Evolutionary conservation across 1,284 basidiomycete species (phyloP).

Genomic region (Ceratobasidium sp.): DNA sequence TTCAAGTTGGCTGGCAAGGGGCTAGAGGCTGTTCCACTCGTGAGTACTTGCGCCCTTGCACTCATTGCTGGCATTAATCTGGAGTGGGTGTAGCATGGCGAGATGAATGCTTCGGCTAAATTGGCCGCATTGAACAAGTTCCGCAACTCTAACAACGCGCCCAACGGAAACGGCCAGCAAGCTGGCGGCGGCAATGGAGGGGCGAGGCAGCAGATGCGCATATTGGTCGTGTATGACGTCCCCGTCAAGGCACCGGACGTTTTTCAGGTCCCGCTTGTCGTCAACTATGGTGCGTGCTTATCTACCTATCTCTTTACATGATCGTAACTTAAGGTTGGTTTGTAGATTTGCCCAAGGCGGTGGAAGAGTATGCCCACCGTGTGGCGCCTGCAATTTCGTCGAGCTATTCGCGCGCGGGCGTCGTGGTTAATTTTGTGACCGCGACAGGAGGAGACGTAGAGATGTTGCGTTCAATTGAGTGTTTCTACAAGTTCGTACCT

Average conservation of each 20-base stretch:
- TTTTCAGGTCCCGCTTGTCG: conserved; percentile 87
- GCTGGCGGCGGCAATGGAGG: conserved; percentile 47
- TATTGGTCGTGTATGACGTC: conserved; percentile 91
- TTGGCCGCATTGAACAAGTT: conserved; percentile 84
- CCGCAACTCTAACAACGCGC: conserved; percentile 61
- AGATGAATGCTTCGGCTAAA: conserved; percentile 85
- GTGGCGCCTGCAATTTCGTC: conserved; percentile 84
- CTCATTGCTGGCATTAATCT: not conserved
- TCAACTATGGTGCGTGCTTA: conserved; percentile 80
- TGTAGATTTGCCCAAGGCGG: conserved; percentile 89
- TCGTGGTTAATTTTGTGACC: conserved; percentile 94
- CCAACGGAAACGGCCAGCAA: conserved; percentile 1
- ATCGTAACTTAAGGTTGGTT: conserved; percentile 43
- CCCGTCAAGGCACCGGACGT: conserved; percentile 90
- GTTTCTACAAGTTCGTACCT: conserved; percentile 85
- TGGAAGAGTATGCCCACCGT: conserved; percentile 89
- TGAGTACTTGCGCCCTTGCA: conserved; percentile 56
- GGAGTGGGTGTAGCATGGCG: conserved; percentile 84
- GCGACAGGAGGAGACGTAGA: conserved; percentile 97
- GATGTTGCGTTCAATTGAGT: conserved; percentile 97
- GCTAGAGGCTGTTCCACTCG: conserved; percentile 84
- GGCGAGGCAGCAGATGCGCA: conserved; percentile 54
- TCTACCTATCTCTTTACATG: not conserved
- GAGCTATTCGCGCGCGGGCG: conserved; percentile 82
- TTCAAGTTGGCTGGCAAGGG: conserved; percentile 89